Evolutionary conservation across 345 rosid genomes (phyloP).

Genomic region (Pugionium dolabratum): DNA sequence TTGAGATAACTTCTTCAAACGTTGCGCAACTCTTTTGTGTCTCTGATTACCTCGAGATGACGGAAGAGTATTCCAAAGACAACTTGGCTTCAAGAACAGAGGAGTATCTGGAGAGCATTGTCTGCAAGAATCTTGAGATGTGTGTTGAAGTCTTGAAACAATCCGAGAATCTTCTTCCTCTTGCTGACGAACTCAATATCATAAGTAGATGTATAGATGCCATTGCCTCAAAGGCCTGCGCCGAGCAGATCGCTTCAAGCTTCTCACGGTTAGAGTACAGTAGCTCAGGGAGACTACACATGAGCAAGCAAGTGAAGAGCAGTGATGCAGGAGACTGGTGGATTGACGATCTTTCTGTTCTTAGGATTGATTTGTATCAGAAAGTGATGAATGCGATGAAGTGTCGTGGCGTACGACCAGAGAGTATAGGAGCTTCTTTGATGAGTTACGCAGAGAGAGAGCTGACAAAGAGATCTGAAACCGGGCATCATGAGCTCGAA

Average conservation of each 20-base stretch:
- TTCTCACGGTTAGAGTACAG: constrained; percentile 94
- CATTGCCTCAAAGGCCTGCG: constrained; percentile 88
- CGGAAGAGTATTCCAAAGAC: constrained; percentile 82
- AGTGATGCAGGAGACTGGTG: constrained; percentile 85
- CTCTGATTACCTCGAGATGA: constrained; percentile 96
- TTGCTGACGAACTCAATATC: constrained; percentile 84
- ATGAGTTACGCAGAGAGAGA: constrained; percentile 84
- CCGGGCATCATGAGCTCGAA: constrained; percentile 58
- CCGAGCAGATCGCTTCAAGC: constrained; percentile 93
- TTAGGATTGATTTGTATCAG: constrained; percentile 75
- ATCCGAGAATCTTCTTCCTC: constrained; percentile 84
- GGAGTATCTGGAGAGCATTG: constrained; percentile 81
- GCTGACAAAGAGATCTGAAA: constrained; percentile 74
- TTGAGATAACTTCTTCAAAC: constrained; percentile 81
- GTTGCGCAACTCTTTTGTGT: constrained; percentile 83
- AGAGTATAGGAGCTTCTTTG: constrained; percentile 90
- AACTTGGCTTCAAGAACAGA: constrained; percentile 86
- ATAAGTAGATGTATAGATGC: constrained; percentile 85
- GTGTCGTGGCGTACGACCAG: constrained; percentile 93
- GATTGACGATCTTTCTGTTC: constrained; percentile 89
- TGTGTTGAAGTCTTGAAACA: constrained; percentile 87
- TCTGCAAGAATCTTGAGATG: constrained; percentile 85
- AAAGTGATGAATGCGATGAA: constrained; percentile 89
- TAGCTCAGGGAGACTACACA: constrained; percentile 97
- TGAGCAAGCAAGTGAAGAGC: constrained; percentile 76